Evolutionary conservation across 345 rosid species (phyloP), one percentile per base, ranked within the genome.

Genomic region (Bruguiera sexangula): DNA sequence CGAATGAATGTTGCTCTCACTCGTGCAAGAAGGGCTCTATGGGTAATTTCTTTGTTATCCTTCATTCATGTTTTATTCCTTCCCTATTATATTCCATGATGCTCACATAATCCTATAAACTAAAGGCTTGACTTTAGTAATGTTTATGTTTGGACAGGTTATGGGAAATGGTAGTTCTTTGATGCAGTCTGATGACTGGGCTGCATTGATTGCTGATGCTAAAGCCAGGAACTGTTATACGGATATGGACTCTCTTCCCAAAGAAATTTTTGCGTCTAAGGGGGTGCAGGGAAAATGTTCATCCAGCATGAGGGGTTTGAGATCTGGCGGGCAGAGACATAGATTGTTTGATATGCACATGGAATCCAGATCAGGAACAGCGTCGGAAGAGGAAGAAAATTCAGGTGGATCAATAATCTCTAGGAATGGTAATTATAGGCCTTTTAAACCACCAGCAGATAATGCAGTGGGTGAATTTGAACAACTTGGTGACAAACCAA

Each of bases 1-100:
- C 82, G 99, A 51, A 95, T 95, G 99, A 95, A 95, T 81, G 99
- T 95, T 79, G 99, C 99, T 75, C 91, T 95, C 70, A 95, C 99
- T 60, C 99, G 99, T 73, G 98, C 98, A 20, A 87, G 83, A 84
- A 90, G 99, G 81, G 96, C 98, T 60, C 74, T 92, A 46, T 95
- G 99, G 99, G 99, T 96, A 90, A 3, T 19, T 75, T 34, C 46
- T 19, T 1, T 26, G 67, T 65, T 69, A 37, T 55, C 8, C 63
- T 52, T 66, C 22, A 34, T 8, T 22, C 29, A 5, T 26, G 26
- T 39, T 54, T 7, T 26, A 58, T 34, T 63, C 30, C n/a, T 46
- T 60, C 60, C 10, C 3, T 43, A 36, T 31, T 34, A 16, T 43
- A 31, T 6, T 46, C 18, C 18, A 43, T 13, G 50, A 43, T 43